These are phyloP conservation scores for Zarea fungicola DNA, from an alignment of 2,329 filamentous ascomycete species.

Conservation along the genomic window DNA sequence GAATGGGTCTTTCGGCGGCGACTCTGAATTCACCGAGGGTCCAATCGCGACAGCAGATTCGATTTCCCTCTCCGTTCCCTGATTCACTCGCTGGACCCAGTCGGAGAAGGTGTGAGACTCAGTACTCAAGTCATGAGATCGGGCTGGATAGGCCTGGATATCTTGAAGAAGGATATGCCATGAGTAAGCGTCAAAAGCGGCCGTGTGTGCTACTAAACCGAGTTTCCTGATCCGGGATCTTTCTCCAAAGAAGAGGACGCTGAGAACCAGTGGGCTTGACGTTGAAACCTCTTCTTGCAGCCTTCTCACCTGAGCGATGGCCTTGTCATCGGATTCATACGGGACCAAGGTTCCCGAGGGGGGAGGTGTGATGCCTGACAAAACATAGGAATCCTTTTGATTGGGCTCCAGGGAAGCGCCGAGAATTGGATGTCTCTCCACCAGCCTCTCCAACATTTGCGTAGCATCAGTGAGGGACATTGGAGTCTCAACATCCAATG, in stretches of 20 bases:
- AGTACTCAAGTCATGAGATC: neutral
- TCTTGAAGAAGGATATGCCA: constrained; percentile 10
- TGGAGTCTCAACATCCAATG: constrained; percentile 4
- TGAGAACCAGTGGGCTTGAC: neutral
- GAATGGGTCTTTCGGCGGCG: neutral
- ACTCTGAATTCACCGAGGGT: neutral
- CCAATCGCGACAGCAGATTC: neutral
- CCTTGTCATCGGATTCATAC: constrained; percentile 10
- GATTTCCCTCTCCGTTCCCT: neutral
- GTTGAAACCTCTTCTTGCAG: neutral
- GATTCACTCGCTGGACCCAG: constrained; percentile 4
- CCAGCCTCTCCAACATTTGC: constrained; percentile 3
- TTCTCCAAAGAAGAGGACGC: constrained; percentile 9
- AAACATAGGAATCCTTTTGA: neutral
- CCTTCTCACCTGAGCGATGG: neutral
- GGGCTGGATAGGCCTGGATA: constrained; percentile 4
- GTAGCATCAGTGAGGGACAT: constrained; percentile 2
- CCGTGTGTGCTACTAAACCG: constrained; percentile 7
- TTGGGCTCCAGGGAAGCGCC: constrained; percentile 1
- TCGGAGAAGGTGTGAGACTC: constrained; percentile 5
- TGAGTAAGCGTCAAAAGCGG: constrained; percentile 5
- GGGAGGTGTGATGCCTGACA: neutral
- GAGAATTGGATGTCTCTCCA: constrained; percentile 6
- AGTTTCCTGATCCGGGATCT: constrained; percentile 6
- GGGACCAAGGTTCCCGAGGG: constrained; percentile 5